Conservation (phyloP, 1,284 basidiomycete genomes). For the Ceratobasidium sp. region DNA sequence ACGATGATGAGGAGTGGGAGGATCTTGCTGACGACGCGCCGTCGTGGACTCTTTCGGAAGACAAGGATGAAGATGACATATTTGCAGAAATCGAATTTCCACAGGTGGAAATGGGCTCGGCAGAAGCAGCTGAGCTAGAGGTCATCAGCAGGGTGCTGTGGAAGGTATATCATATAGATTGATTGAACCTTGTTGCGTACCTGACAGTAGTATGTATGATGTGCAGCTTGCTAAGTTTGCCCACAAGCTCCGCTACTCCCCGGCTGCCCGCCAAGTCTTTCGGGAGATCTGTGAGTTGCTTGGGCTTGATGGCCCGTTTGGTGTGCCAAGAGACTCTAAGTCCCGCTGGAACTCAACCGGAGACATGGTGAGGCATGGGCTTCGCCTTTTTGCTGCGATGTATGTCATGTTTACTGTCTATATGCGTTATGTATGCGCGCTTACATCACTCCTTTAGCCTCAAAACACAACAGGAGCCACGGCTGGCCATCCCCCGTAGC, state of each 20-base stretch:
- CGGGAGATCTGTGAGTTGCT: background rate
- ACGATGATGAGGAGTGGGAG: constrained; percentile 2
- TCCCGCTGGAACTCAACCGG: constrained; percentile 15
- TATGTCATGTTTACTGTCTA: no score
- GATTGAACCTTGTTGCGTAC: no score
- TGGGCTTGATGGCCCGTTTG: background rate
- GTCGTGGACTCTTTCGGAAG: no score
- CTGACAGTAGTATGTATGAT: no score
- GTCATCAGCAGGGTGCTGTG: background rate
- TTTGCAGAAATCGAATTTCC: background rate
- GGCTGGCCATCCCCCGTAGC: no score
- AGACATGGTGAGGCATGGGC: no score
- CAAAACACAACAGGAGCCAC: no score
- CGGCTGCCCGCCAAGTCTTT: background rate
- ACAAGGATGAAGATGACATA: no score
- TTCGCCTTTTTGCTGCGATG: no score
- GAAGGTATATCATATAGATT: constrained; percentile 14
- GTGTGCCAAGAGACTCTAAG: background rate
- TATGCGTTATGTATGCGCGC: no score
- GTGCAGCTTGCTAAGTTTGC: background rate
- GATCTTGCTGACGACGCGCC: background rate
- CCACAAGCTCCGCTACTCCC: background rate
- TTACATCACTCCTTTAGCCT: no score
- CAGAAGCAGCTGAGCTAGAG: background rate
- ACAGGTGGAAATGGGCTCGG: background rate